Conservation (phyloP, 495 filamentous ascomycete genomes). For the Penicillium malachiteum region DNA sequence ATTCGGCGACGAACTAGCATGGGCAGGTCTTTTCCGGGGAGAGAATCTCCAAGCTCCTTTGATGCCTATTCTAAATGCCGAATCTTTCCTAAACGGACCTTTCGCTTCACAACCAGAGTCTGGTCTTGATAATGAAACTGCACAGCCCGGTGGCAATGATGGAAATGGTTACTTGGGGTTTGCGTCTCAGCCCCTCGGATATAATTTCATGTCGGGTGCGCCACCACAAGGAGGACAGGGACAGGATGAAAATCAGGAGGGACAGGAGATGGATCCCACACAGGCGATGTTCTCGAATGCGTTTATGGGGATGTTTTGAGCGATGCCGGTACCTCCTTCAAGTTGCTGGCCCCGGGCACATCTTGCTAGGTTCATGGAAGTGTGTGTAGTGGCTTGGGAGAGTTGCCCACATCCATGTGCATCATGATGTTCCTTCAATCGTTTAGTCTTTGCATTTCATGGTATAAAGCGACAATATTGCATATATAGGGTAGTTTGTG, state of each 20-base stretch:
- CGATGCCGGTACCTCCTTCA: no score
- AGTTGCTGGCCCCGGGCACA: no score
- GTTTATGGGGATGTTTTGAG: slow-evolving; percentile 2
- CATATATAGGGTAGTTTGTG: no score
- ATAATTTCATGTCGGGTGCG: neutral
- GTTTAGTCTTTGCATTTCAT: no score
- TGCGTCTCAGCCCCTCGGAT: neutral
- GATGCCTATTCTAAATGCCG: slow-evolving; percentile 19
- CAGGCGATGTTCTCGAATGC: neutral
- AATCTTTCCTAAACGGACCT: slow-evolving; percentile 19
- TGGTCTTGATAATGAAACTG: neutral
- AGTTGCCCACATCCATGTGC: no score
- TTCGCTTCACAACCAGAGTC: neutral
- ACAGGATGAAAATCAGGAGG: neutral
- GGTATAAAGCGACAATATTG: no score
- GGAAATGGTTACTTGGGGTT: neutral
- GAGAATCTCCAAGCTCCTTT: slow-evolving; percentile 7
- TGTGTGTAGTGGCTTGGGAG: no score
- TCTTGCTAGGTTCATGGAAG: no score
- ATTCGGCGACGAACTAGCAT: slow-evolving; percentile 31
- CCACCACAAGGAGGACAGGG: neutral
- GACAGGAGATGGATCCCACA: neutral
- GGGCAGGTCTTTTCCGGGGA: slow-evolving; percentile 28
- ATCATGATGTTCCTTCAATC: no score
- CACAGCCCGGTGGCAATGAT: neutral